phyloP scores from a whole-genome alignment of 2,329 filamentous ascomycete genomes.

The Aspergillus viridinutans region DNA sequence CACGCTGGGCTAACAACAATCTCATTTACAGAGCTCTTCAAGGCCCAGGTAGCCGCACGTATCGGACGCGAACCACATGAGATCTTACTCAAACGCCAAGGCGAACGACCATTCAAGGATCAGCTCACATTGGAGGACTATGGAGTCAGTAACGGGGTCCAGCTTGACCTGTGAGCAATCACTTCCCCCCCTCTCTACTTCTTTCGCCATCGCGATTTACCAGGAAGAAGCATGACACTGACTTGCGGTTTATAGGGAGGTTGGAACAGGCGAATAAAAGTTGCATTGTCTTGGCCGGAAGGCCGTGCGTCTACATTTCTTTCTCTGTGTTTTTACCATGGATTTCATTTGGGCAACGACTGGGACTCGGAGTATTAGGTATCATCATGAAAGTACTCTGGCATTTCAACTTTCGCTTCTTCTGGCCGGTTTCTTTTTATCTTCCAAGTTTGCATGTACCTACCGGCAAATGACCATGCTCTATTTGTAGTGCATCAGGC shows the following conservation, averaged over 20 bases:
- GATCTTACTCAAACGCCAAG: conserved; percentile 87
- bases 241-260: conserved; percentile 34
- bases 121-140: conserved; percentile 84
- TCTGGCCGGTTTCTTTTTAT: conserved; percentile 2
- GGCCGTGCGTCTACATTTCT: background rate
- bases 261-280: conserved; percentile 44
- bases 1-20: conserved; percentile 2
- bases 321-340: conserved; percentile 1
- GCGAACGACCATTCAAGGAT: conserved; percentile 91
- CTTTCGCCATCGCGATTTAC: background rate
- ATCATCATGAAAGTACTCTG: background rate
- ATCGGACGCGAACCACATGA: conserved; percentile 88
- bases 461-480: conserved; percentile 26
- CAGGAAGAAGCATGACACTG: conserved; percentile 14
- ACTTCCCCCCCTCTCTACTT: background rate
- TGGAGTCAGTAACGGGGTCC: conserved; percentile 84
- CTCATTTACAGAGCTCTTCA: conserved; percentile 60
- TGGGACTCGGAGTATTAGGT: conserved; percentile 7
- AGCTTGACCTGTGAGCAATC: conserved; percentile 44
- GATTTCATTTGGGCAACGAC: conserved; percentile 1
- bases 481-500: conserved; percentile 21
- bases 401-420: conserved; percentile 4
- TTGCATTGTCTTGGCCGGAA: background rate
- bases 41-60: conserved; percentile 82
- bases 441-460: conserved; percentile 21